These are phyloP conservation scores for Ulota crispa DNA, from an alignment of 225 moss, liverwort and hornwort species.

Conservation along the genomic window DNA sequence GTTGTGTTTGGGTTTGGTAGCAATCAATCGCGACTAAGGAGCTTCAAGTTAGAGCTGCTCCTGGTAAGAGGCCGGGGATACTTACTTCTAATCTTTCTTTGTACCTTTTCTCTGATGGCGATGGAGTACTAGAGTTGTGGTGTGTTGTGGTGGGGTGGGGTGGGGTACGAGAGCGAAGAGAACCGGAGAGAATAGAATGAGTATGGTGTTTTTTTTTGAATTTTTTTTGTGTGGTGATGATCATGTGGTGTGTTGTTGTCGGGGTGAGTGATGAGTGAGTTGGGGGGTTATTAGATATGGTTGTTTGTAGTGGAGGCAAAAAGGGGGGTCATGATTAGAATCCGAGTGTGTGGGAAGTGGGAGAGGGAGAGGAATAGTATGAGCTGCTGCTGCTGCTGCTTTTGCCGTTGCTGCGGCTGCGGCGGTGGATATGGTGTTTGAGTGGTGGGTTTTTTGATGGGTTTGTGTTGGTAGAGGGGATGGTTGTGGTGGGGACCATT, in stretches of 20 bases:
- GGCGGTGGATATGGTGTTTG: conserved; percentile 31
- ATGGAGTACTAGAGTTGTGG: not conserved
- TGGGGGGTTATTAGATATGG: not conserved
- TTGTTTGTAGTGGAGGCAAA: not conserved
- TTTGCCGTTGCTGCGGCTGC: not conserved
- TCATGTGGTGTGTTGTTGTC: not conserved
- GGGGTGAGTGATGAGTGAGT: conserved; percentile 20
- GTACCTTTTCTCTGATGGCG: not conserved
- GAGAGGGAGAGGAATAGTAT: not conserved
- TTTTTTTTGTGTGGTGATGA: not conserved
- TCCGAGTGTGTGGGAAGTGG: conserved; percentile 16
- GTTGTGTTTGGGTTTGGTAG: not conserved
- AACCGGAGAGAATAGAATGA: not conserved
- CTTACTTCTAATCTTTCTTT: not conserved
- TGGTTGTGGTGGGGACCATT: not conserved
- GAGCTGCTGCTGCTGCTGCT: too few relatives aligned
- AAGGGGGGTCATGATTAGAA: conserved; percentile 30
- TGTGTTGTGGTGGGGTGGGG: not conserved
- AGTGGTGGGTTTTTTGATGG: not conserved
- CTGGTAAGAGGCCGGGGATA: not conserved
- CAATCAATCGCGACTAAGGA: not conserved
- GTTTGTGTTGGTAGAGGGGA: not conserved
- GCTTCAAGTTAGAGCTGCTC: not conserved
- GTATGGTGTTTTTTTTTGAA: not conserved
- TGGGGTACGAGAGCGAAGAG: not conserved